Percentiles rank a stretch among this genome's conserved stretches.
phyloP scores from a whole-genome alignment of 2,329 filamentous ascomycete species.

The Didymella exigua region DNA sequence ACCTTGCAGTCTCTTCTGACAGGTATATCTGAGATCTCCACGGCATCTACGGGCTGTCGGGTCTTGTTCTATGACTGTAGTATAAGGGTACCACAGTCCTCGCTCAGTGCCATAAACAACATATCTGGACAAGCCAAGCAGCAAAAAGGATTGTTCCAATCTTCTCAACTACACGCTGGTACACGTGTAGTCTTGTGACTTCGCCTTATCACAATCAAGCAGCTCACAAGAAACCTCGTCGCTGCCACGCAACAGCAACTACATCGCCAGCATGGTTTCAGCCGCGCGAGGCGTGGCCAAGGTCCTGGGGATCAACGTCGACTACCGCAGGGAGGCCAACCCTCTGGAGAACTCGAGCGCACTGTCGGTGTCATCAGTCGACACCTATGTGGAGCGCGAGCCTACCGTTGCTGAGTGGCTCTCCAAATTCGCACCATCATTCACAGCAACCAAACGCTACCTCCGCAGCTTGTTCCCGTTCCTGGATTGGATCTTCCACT shows the following conservation, averaged over 20 bases:
- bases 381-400: slow-evolving; percentile 72
- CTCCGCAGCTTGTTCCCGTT: slow-evolving; percentile 81
- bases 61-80: background rate
- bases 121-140: background rate
- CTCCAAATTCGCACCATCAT: slow-evolving; percentile 64
- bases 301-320: slow-evolving; percentile 79
- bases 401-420: slow-evolving; percentile 79
- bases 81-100: slow-evolving; percentile 14
- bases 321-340: slow-evolving; percentile 67
- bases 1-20: slow-evolving; percentile 23
- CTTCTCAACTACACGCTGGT: background rate
- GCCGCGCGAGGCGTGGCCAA: slow-evolving; percentile 77
- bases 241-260: slow-evolving; percentile 45
- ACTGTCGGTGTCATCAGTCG: slow-evolving; percentile 76
- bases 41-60: background rate
- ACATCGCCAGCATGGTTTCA: slow-evolving; percentile 52
- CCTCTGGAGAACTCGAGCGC: slow-evolving; percentile 66
- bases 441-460: slow-evolving; percentile 64
- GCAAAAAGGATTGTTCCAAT: background rate
- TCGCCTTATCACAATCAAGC: slow-evolving; percentile 7
- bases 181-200: background rate
- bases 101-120: background rate
- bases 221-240: slow-evolving; percentile 22
- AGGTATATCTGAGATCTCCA: slow-evolving; percentile 11
- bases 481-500: slow-evolving; percentile 82